These are phyloP conservation scores for Neopestalotiopsis sp. DNA, from an alignment of 2,329 filamentous ascomycete genomes.

Conservation along the genomic window DNA sequence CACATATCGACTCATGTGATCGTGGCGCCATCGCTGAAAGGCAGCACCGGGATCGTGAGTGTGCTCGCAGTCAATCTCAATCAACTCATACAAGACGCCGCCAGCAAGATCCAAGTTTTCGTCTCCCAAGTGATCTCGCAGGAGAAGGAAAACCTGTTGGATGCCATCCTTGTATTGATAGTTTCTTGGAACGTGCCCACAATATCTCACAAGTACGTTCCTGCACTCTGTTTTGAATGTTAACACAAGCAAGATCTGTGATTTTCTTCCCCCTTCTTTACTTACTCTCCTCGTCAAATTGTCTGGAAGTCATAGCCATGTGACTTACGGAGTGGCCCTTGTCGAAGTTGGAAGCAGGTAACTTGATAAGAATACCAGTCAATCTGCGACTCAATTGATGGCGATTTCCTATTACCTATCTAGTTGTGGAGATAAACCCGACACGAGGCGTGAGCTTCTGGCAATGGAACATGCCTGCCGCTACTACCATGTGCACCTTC, in stretches of 20 bases:
- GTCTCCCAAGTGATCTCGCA: slow-evolving; percentile 49
- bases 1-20: slow-evolving; percentile 50
- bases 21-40: slow-evolving; percentile 51
- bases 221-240: slow-evolving; percentile 42
- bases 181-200: slow-evolving; percentile 49
- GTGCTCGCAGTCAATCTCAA: slow-evolving; percentile 49
- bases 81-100: slow-evolving; percentile 52
- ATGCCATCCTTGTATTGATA: slow-evolving; percentile 52
- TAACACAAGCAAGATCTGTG: neutral
- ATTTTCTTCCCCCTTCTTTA: neutral
- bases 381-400: neutral
- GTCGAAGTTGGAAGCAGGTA: neutral
- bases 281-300: slow-evolving; percentile 17
- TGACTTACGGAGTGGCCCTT: neutral
- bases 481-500: no score
- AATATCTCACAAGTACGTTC: slow-evolving; percentile 49
- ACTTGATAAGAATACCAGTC: neutral
- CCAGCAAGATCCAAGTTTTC: slow-evolving; percentile 48
- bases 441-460: no score
- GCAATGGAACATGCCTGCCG: no score
- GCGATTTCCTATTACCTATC: neutral
- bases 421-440: no score
- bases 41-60: slow-evolving; percentile 50
- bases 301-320: slow-evolving; percentile 3
- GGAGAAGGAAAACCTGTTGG: slow-evolving; percentile 47